Evolutionary conservation across 805 yeast species (phyloP), one percentile per base, ranked within the genome.

Genomic region (Metschnikowia kunwiensis): DNA sequence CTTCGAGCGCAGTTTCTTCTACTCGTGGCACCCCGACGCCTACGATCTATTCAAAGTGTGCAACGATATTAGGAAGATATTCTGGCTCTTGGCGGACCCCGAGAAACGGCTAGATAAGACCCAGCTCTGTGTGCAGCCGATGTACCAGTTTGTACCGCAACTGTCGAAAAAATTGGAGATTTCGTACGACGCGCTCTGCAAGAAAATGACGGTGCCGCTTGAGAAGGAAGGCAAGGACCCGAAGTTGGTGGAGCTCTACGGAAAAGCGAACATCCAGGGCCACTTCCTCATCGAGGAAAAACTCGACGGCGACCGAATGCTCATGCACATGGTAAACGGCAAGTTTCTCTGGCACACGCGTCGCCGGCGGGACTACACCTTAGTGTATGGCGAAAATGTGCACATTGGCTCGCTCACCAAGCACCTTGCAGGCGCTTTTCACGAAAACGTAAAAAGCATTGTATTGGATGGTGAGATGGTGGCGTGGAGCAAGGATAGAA

Each of bases 391-490:
- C 1, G 61, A 59, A 10, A 65, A 69, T 30, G 54, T 54, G 14
- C 60, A 64, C 16, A 54, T 57, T 5, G 87, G 86, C 0, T 65
- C 80, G 2, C 61, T 84, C 8, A 71, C 87, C 0, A 72, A 69
- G 28, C 66, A 75, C 47, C 51, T 84, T 24, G 46, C 54, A 1
- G 53, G 68, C 5, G 63, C 70, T 2, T 67, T 73, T 40, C 55
- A 67, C 7, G 60, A 58, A 5, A 60, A 51, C 22, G 61, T 75
- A 5, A 54, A 56, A 5, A 55, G 59, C 46, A 45, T 66, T 15
- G 69, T 83, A 5, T 52, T 91, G 4, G 98, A 91, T 61, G 97
- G 97, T 0, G 98, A 91, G 58, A 86, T 91, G 91, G 80, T 91
- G 2, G 86, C 94, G 0, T 88, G 78, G 72, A 96, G 89, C 58